Percentiles rank a stretch among this genome's conserved stretches.
Conservation (phyloP, 2,329 filamentous ascomycete genomes). For the Orbilia javanica region DNA sequence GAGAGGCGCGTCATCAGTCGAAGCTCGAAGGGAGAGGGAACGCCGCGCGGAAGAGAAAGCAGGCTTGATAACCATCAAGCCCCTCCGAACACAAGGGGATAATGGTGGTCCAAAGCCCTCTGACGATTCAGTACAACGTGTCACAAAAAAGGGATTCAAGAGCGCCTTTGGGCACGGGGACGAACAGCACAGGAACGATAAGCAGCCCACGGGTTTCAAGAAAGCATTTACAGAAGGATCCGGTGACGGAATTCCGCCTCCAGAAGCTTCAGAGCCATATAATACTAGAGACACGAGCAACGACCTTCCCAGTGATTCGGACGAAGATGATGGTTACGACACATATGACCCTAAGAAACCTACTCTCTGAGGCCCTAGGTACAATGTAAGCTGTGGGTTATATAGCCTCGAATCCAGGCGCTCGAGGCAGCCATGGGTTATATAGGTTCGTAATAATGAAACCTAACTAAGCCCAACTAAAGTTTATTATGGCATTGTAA, state of each 20-base stretch:
- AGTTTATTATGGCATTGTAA: slow-evolving; percentile 45
- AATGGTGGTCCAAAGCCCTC: slow-evolving; percentile 60
- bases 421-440: too few species aligned
- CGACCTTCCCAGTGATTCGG: slow-evolving; percentile 57
- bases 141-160: slow-evolving; percentile 76
- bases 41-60: slow-evolving; percentile 79
- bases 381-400: background rate
- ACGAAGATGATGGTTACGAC: slow-evolving; percentile 54
- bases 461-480: background rate
- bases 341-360: slow-evolving; percentile 60
- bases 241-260: background rate
- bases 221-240: slow-evolving; percentile 28
- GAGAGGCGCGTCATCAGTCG: slow-evolving; percentile 71
- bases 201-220: slow-evolving; percentile 39
- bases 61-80: slow-evolving; percentile 76
- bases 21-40: slow-evolving; percentile 73
- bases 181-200: slow-evolving; percentile 8
- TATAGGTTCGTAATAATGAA: background rate
- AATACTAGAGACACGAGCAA: slow-evolving; percentile 38
- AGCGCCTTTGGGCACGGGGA: slow-evolving; percentile 74
- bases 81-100: slow-evolving; percentile 66
- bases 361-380: slow-evolving; percentile 34
- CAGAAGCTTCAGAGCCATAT: slow-evolving; percentile 4
- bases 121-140: slow-evolving; percentile 64
- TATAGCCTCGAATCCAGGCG: too few species aligned